Percentiles rank a stretch among this genome's conserved stretches.
Evolutionary conservation across 2,329 filamentous ascomycete species (phyloP).

Genomic region (Chrysosporium keratinophilum): DNA sequence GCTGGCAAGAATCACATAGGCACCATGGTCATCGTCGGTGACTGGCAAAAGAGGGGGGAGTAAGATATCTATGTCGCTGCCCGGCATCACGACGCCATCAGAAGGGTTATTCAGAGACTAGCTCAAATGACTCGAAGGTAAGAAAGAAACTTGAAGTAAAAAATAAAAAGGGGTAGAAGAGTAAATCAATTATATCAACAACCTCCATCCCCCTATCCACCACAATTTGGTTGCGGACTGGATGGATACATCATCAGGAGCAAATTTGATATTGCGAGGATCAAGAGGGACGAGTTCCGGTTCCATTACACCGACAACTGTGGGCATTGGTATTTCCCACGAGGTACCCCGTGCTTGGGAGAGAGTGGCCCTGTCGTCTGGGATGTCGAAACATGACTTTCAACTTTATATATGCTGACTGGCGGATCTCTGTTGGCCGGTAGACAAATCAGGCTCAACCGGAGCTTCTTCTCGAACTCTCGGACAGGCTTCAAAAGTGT

Average conservation of each 20-base stretch:
- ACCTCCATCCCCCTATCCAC: background rate
- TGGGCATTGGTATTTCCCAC: background rate
- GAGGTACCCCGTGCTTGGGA: too few species aligned
- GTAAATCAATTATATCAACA: too few species aligned
- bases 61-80: background rate
- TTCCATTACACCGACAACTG: background rate
- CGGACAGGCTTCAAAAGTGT: too few species aligned
- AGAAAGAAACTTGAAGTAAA: background rate
- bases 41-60: conserved; percentile 16
- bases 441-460: too few species aligned
- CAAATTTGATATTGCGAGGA: background rate
- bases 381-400: too few species aligned
- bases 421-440: too few species aligned
- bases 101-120: background rate
- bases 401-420: too few species aligned
- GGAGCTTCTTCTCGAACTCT: too few species aligned
- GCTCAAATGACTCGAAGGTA: background rate
- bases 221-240: background rate
- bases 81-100: conserved; percentile 5
- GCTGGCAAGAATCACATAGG: conserved; percentile 15
- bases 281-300: background rate
- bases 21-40: conserved; percentile 14
- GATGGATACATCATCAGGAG: background rate
- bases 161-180: background rate
- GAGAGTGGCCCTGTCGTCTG: too few species aligned